Base-by-base conservation (phyloP, 2,329 filamentous ascomycete genomes). In the Talaromyces sp. region DNA sequence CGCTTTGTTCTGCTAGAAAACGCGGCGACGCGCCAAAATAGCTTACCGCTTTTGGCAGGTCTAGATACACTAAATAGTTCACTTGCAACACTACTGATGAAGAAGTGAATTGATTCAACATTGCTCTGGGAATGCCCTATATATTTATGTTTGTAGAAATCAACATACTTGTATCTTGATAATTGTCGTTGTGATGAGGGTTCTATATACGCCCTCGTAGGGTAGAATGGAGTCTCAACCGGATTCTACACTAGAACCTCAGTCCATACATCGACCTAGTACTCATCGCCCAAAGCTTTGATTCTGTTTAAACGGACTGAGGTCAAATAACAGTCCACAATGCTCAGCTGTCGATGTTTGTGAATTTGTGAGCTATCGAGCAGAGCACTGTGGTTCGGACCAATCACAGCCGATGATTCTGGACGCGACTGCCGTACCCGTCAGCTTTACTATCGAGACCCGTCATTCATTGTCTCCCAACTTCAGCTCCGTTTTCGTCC, bases 11-110 rank as follows among this genome's bases (percentile, higher is more conserved):
- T 56, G 24, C 50, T 13, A 10, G 31, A 41, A 50, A n/a, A 61
- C 60, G 60, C 60, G 47, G 60, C 47, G 47, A 62, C 60, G 60
- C 60, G 60, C 47, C 60, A 41, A 62, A 54, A 62, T 62, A 62
- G 60, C 47, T 62, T 62, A 41, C 60, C 60, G 60, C 60, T 52
- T 62, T 41, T 35, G 60, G 60, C 60, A 52, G 35, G 59, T 31
- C 16, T 27, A 24, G 43, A 47, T 47, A 24, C 43, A 47, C 22
- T 11, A 10, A 47, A 47, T 6, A 47, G 43, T 47, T 13, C 43
- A 47, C 22, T 9, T 24, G n/a, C 43, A 47, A 47, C n/a, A 45
- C 22, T 22, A 47, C 13, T 47, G 10, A 19, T 47, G 43, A 47
- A 19, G 9, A 24, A 47, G 43, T 22, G 10, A 47, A 47, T 22